Base-by-base conservation (phyloP, 2,329 filamentous ascomycete genomes). In the Pseudogymnoascus sp. region DNA sequence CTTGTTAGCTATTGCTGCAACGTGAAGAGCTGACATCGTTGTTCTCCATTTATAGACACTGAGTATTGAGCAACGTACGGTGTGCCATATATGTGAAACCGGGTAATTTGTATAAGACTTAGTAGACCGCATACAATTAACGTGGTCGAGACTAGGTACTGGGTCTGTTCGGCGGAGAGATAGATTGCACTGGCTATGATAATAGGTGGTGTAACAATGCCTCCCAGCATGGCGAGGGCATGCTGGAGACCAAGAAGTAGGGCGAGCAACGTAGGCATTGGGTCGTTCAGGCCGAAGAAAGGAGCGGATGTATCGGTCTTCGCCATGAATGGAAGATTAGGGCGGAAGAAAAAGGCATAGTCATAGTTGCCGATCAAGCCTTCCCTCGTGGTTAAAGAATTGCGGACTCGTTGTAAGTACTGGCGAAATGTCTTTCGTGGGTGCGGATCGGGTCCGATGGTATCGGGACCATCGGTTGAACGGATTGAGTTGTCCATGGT, bases 291-390 rank as follows among this genome's bases (percentile, higher is more conserved):
- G 5, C 86, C 86, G 69, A 89, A 90, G 75, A 90, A 90, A 0
- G 87, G 87, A 2, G 85, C 82, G n/a, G 81, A 78, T 67, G 77
- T 75, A 36, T 74, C 74, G 4, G 77, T 70, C 73, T 83, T 85
- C 72, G 83, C 86, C 80, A 95, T 86, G 75, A 96, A 96, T 0
- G 93, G 93, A 21, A 96, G 76, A 68, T 90, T 92, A 31, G 47
- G 47, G 8, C 26, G 47, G 79, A 40, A n/a, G 7, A 96, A 85
- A 71, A 90, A 93, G 37, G 75, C 89, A 81, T 97, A 97, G 80
- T 97, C 89, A 75, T 97, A 97, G 70, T 86, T 81, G 67, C 93
- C 93, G 63, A 97, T 75, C 26, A 96, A 81, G 11, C 93, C 93
- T 1, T 92, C 78, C 73, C 77, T 82, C 11, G 80, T 81, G 0